Conservation (phyloP, 139 green algal genomes). For the Chloropicon primus region DNA sequence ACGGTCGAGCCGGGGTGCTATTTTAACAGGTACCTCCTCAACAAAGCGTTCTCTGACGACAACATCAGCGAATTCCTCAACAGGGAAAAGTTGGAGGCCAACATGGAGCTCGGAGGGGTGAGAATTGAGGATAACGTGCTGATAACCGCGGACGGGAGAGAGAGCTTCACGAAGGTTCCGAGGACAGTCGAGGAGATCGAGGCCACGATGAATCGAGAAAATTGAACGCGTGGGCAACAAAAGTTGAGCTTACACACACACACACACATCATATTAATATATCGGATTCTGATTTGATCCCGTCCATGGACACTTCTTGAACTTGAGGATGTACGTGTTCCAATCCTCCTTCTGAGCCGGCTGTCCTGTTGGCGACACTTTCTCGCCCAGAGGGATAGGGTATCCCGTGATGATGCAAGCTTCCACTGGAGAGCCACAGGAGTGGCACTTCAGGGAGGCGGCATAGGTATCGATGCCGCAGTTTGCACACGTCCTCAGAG, state of each 20-base stretch:
- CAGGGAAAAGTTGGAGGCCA: constrained; percentile 2
- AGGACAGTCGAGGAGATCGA: constrained; percentile 63
- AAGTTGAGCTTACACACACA: too few species aligned
- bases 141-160: constrained; percentile 42
- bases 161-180: constrained; percentile 61
- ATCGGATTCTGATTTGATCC: not conserved
- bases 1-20: constrained; percentile 82
- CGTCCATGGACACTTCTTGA: constrained; percentile 26
- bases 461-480: constrained; percentile 50
- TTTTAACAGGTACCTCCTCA: constrained; percentile 62
- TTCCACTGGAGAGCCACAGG: not conserved
- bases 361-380: constrained; percentile 8
- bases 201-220: constrained; percentile 78
- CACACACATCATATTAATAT: too few species aligned
- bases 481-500: constrained; percentile 29
- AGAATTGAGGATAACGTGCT: constrained; percentile 82
- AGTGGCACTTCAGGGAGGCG: constrained; percentile 44
- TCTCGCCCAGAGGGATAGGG: constrained; percentile 21
- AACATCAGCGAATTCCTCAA: constrained; percentile 22
- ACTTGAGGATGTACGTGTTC: constrained; percentile 45
- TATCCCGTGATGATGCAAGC: not conserved
- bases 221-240: too few species aligned
- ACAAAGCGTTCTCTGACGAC: constrained; percentile 22
- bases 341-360: constrained; percentile 26
- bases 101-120: constrained; percentile 33